phyloP scores from a whole-genome alignment of 1,284 basidiomycete genomes.

The Austroboletus rostrupii region DNA sequence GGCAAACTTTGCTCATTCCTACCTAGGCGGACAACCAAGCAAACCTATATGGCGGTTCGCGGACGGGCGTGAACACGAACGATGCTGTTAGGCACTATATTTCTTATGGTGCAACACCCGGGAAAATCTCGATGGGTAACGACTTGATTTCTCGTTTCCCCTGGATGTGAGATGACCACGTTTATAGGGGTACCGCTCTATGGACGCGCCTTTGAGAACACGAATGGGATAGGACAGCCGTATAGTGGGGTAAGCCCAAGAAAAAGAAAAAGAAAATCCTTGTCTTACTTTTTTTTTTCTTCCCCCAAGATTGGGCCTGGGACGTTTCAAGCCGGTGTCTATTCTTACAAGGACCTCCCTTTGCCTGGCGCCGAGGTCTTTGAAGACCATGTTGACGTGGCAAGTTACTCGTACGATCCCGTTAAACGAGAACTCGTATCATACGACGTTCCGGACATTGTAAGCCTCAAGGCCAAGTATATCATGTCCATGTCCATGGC shows the following conservation, averaged over 20 bases:
- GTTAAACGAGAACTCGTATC: slow-evolving; percentile 62
- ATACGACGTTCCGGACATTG: slow-evolving; percentile 80
- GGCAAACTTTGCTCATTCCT: background rate
- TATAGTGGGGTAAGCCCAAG: slow-evolving; percentile 60
- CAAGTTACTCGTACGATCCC: slow-evolving; percentile 76
- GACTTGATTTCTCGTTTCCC: slow-evolving; percentile 1
- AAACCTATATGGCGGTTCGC: slow-evolving; percentile 67
- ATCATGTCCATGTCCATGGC: slow-evolving; percentile 61
- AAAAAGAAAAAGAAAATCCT: background rate
- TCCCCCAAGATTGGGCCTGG: slow-evolving; percentile 67
- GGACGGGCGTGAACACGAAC: slow-evolving; percentile 67
- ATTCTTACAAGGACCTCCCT: slow-evolving; percentile 77
- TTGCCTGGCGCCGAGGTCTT: slow-evolving; percentile 59
- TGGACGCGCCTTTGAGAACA: slow-evolving; percentile 81
- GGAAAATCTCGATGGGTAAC: slow-evolving; percentile 77
- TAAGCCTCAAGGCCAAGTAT: slow-evolving; percentile 73
- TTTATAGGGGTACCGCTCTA: slow-evolving; percentile 74
- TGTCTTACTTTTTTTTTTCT: background rate
- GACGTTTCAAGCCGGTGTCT: slow-evolving; percentile 35
- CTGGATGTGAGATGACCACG: background rate
- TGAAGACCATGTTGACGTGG: slow-evolving; percentile 72
- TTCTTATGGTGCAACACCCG: slow-evolving; percentile 60
- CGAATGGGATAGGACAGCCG: slow-evolving; percentile 68
- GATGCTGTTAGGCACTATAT: slow-evolving; percentile 66
- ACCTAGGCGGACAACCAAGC: slow-evolving; percentile 72